Evolutionary conservation across 306 rosid species (phyloP).

Genomic region (Cucurbita maxima): DNA sequence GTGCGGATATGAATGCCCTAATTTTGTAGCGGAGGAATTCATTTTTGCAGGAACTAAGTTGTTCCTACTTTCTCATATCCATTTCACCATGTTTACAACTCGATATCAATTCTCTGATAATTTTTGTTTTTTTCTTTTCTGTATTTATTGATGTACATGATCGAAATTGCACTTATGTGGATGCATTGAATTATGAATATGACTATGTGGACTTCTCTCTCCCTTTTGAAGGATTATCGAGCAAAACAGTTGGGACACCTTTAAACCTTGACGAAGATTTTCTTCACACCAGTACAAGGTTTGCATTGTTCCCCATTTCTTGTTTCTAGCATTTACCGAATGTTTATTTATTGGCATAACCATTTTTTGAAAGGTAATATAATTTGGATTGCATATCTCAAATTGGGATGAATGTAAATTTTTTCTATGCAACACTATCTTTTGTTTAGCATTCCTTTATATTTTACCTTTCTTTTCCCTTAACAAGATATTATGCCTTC

Average conservation of each 20-base stretch:
- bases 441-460: background rate
- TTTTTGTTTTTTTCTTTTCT: too few species aligned
- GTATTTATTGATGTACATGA: background rate
- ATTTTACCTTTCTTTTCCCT: background rate
- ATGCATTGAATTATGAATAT: background rate
- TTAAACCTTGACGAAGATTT: constrained; percentile 29
- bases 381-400: background rate
- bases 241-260: constrained; percentile 32
- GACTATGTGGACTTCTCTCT: constrained; percentile 6
- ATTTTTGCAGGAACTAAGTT: background rate
- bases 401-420: background rate
- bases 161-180: background rate
- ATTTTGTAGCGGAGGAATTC: background rate
- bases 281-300: constrained; percentile 51
- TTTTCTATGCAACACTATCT: background rate
- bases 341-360: background rate
- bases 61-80: background rate
- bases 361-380: background rate
- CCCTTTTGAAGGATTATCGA: constrained; percentile 47
- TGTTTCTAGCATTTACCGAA: background rate
- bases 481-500: background rate
- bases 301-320: constrained; percentile 2
- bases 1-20: background rate
- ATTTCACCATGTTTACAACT: background rate
- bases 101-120: background rate